phyloP scores from a whole-genome alignment of 768 basidiomycete species.

The Dictyophora rubrovolvata region DNA sequence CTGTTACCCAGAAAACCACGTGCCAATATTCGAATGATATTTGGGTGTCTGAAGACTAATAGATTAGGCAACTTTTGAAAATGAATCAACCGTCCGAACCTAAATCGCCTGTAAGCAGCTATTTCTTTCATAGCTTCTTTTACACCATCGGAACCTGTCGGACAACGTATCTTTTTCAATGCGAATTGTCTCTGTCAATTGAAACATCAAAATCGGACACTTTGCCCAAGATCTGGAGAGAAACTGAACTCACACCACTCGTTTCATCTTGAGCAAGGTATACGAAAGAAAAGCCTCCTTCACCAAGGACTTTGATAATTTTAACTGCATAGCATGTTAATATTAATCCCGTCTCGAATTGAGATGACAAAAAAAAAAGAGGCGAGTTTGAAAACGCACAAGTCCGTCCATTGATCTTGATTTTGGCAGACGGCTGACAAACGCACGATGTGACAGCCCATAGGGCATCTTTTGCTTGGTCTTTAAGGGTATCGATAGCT shows the following conservation, averaged over 20 bases:
- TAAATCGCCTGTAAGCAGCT: slow-evolving; percentile 91
- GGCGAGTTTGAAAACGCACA: slow-evolving; percentile 42
- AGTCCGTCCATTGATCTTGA: slow-evolving; percentile 93
- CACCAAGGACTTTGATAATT: slow-evolving; percentile 86
- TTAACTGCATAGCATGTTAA: slow-evolving; percentile 42
- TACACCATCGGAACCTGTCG: slow-evolving; percentile 78
- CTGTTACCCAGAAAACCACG: slow-evolving; percentile 14
- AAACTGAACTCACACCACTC: slow-evolving; percentile 52
- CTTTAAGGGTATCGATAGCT: slow-evolving; percentile 48
- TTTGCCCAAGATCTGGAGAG: not conserved
- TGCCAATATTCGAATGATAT: slow-evolving; percentile 91
- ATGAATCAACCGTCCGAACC: slow-evolving; percentile 39
- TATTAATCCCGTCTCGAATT: not conserved
- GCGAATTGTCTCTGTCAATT: slow-evolving; percentile 72
- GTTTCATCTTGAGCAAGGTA: slow-evolving; percentile 80
- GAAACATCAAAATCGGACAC: not conserved
- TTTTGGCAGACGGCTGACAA: slow-evolving; percentile 70
- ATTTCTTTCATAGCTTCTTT: slow-evolving; percentile 84
- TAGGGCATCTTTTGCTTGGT: slow-evolving; percentile 72
- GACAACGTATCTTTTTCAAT: slow-evolving; percentile 93
- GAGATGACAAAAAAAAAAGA: not conserved
- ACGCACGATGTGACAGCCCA: slow-evolving; percentile 75
- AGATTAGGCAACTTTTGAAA: not conserved
- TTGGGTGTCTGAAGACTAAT: slow-evolving; percentile 59
- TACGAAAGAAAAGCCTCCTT: slow-evolving; percentile 92